Conservation (phyloP, 805 yeast genomes). For the Lipomyces starkeyi region DNA sequence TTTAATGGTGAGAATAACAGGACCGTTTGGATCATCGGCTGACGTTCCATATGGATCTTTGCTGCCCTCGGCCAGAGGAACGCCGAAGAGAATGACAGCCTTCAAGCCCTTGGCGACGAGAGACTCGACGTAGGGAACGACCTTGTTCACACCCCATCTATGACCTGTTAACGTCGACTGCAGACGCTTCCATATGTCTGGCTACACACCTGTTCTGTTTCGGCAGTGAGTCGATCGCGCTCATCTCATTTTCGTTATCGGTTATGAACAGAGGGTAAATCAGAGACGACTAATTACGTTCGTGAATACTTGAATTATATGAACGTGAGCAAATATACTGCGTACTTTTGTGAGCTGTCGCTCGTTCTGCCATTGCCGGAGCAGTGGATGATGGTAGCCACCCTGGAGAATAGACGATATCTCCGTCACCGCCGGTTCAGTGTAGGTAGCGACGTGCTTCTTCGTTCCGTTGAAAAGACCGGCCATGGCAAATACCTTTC, state of each 20-base stretch:
- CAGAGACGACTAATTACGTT: constrained; percentile 49
- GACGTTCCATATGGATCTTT: constrained; percentile 85
- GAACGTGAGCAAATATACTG: neutral
- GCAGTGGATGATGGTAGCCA: constrained; percentile 88
- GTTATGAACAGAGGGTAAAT: constrained; percentile 90
- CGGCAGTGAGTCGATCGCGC: constrained; percentile 77
- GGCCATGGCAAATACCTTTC: neutral
- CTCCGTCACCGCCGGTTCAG: constrained; percentile 61
- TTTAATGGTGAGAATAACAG: constrained; percentile 82
- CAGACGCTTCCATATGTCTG: neutral
- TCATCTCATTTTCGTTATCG: constrained; percentile 80
- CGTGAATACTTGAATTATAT: neutral
- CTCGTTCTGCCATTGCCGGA: constrained; percentile 90
- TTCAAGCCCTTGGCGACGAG: constrained; percentile 81
- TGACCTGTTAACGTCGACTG: neutral
- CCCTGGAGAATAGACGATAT: constrained; percentile 86
- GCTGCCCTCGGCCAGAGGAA: constrained; percentile 72
- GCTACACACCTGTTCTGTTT: constrained; percentile 60
- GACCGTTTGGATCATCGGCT: constrained; percentile 96
- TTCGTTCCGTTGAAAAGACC: constrained; percentile 43
- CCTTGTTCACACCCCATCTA: constrained; percentile 80
- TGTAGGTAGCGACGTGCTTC: constrained; percentile 74
- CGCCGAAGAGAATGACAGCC: constrained; percentile 91
- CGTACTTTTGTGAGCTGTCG: constrained; percentile 84
- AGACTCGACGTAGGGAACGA: constrained; percentile 70